These are phyloP conservation scores for Boletus rubescentipes DNA, from an alignment of 768 basidiomycete species.

Conservation along the genomic window DNA sequence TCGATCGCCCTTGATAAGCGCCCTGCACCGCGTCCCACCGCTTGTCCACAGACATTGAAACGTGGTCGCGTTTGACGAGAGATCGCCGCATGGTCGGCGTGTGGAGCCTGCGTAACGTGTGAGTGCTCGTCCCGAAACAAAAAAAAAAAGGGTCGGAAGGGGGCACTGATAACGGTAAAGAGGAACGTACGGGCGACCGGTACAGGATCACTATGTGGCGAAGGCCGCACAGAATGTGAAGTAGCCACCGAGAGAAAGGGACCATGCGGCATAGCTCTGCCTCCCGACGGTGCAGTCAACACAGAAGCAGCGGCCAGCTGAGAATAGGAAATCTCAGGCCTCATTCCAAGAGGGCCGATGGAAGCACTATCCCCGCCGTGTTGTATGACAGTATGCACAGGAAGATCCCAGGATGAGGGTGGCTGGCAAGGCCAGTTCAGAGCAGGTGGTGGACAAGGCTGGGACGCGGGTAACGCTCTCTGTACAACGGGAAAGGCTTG, in stretches of 20 bases:
- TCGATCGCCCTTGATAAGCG: constrained; percentile 17
- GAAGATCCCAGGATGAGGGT: neutral
- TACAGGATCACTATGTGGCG: neutral
- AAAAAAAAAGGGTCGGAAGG: neutral
- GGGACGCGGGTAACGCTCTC: neutral
- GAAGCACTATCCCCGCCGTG: neutral
- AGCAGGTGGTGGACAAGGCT: neutral
- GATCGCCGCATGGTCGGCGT: constrained; percentile 4
- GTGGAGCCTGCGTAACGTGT: constrained; percentile 10
- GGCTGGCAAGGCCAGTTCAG: constrained; percentile 1
- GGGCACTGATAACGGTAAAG: neutral
- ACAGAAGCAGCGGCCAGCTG: neutral
- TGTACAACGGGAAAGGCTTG: neutral
- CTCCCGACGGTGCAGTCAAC: neutral
- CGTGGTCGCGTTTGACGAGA: neutral
- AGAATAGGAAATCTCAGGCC: neutral
- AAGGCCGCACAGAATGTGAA: neutral
- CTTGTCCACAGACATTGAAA: constrained; percentile 24
- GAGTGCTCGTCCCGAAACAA: neutral
- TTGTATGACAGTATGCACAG: neutral
- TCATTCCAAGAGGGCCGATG: neutral
- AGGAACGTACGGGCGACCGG: constrained; percentile 11
- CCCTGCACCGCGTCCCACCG: constrained; percentile 10
- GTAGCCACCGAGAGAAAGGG: neutral
- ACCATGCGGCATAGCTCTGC: neutral